Conservation (phyloP, 2,329 filamentous ascomycete species). For the Aureobasidium mangrovei region DNA sequence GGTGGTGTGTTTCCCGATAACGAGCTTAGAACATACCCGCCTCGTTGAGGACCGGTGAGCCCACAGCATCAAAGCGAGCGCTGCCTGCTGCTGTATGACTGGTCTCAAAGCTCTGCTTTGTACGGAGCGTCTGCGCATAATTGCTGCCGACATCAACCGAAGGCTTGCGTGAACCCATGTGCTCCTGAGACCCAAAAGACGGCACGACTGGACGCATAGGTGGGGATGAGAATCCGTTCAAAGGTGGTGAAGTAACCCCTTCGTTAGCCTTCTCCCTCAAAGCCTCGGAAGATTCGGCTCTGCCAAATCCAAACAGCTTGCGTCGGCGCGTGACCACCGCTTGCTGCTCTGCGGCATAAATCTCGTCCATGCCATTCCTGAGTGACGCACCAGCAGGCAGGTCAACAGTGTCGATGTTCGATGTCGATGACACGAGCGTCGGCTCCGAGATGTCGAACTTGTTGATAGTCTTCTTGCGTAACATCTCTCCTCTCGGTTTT, state of each 20-base stretch:
- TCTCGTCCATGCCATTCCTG: conserved; percentile 41
- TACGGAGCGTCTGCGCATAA: neutral
- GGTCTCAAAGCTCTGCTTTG: conserved; percentile 1
- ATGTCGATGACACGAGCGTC: conserved; percentile 45
- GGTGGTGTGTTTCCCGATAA: neutral
- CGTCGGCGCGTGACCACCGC: conserved; percentile 49
- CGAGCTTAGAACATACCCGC: conserved; percentile 15
- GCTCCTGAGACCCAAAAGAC: conserved; percentile 6
- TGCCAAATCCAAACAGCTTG: conserved; percentile 29
- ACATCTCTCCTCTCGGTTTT: conserved; percentile 9
- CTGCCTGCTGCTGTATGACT: conserved; percentile 2
- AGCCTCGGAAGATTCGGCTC: neutral
- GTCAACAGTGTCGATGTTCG: conserved; percentile 49
- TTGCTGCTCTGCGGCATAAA: conserved; percentile 21
- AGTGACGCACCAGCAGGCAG: conserved; percentile 48
- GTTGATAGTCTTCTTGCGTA: conserved; percentile 50
- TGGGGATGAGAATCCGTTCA: conserved; percentile 7
- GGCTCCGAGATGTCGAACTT: conserved; percentile 57
- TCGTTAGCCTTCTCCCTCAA: neutral
- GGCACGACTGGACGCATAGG: neutral
- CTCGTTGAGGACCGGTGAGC: conserved; percentile 16
- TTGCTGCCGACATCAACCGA: neutral
- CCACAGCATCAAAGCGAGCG: conserved; percentile 14
- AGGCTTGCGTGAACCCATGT: conserved; percentile 4
- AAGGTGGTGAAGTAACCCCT: conserved; percentile 1